Base-by-base conservation (phyloP, 2,329 filamentous ascomycete genomes). In the Microcera coccophila region DNA sequence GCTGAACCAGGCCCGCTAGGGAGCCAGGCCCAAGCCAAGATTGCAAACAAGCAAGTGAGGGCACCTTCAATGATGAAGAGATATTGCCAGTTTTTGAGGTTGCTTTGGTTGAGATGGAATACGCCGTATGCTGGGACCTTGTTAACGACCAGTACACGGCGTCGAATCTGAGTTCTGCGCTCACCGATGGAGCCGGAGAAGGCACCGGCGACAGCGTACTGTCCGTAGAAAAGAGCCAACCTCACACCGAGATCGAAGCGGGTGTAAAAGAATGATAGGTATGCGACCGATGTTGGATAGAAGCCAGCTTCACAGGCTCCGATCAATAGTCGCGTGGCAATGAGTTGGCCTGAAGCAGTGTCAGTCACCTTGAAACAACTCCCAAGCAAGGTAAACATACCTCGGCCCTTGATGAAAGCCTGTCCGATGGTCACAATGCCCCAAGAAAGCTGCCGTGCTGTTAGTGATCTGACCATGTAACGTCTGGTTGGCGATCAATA, bases 21-120 rank as follows among this genome's bases (percentile, higher is more conserved):
- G 7, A 59, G 44, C 54, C 56, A 59, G 22, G 47, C 12, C 56
- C 56, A 59, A 19, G 55, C 48, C 19, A 55, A n/a, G 22, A 54
- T 11, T n/a, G 57, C 58, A 29, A 63, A 45, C 26, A 59, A 40
- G 22, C 57, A 59, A 15, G 60, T 62, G 1, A 63, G 70, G 3
- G 70, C 64, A 8, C 82, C 82, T 57, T 86, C 82, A n/a, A 85
- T 78, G 36, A 85, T 81, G 62, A 85, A 85, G 0, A 85, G 68
- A 78, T 79, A 83, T 9, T 78, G 68, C 81, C 81, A 86, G 11
- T 80, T 81, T 20, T 71, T 75, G 3, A 83, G 51, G 14, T 37
- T 28, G 3, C 57, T 49, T 9, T 44, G 20, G 29, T 47, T 47
- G 38, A 60, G 43, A 37, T 60, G 56, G 42, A 57, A 58, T 36